These are phyloP conservation scores for Metschnikowia borealis DNA, from an alignment of 805 yeast species.

Conservation along the genomic window DNA sequence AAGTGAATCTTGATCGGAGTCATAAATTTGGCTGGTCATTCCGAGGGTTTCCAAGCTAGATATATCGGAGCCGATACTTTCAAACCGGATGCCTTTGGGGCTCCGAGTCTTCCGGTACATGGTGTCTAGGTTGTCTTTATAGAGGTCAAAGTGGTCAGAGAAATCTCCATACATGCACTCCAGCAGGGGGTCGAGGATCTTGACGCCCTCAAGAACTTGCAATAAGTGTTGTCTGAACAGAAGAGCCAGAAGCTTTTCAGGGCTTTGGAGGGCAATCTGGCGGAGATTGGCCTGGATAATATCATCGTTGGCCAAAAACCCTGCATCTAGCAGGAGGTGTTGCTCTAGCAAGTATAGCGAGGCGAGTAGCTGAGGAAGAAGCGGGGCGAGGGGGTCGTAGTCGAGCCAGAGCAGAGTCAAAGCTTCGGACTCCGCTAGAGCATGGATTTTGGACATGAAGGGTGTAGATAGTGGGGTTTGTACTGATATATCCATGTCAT, in stretches of 20 bases:
- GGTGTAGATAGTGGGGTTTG: background rate
- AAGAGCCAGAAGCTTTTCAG: background rate
- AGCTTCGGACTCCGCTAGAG: constrained; percentile 1
- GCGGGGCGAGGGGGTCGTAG: background rate
- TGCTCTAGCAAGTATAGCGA: constrained; percentile 4
- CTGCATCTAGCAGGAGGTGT: constrained; percentile 1
- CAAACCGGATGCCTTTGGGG: background rate
- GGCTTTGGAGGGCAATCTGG: background rate
- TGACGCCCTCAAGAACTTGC: constrained; percentile 16
- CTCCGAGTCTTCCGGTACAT: constrained; percentile 4
- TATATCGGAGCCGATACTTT: constrained; percentile 1
- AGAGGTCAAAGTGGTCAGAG: constrained; percentile 7
- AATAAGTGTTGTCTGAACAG: background rate
- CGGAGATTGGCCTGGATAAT: constrained; percentile 4
- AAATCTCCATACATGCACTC: constrained; percentile 16
- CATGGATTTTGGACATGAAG: background rate
- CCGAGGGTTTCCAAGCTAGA: constrained; percentile 7
- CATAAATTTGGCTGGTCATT: constrained; percentile 3
- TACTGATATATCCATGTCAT: background rate
- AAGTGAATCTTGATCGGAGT: constrained; percentile 20
- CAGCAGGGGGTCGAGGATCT: constrained; percentile 15
- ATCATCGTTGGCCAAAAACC: constrained; percentile 6
- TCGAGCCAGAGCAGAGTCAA: background rate
- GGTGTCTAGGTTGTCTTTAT: constrained; percentile 11
- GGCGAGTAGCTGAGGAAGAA: constrained; percentile 1